Conservation (phyloP, 345 rosid species). For the sweet orange (Citrus sinensis) region DNA sequence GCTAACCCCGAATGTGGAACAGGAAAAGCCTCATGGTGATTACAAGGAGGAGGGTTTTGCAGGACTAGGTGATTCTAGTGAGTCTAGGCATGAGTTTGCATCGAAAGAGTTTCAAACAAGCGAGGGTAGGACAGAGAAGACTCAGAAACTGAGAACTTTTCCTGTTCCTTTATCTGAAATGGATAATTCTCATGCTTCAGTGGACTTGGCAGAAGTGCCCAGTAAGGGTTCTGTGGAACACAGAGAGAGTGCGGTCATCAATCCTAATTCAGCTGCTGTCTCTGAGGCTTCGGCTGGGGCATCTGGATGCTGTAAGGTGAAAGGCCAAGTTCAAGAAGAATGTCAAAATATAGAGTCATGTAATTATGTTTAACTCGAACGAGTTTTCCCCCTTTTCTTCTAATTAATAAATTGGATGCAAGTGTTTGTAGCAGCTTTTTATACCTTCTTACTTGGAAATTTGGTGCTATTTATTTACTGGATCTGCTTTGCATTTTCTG, state of each 20-base stretch:
- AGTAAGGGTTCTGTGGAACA: slow-evolving; percentile 24
- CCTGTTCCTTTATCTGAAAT: slow-evolving; percentile 66
- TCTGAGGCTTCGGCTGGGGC: slow-evolving; percentile 22
- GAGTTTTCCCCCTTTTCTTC: background rate
- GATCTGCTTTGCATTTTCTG: slow-evolving; percentile 4
- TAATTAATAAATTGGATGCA: background rate
- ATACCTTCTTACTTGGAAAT: background rate
- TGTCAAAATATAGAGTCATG: slow-evolving; percentile 37
- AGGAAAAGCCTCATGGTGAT: slow-evolving; percentile 36
- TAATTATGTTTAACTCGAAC: slow-evolving; percentile 28
- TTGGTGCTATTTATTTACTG: background rate
- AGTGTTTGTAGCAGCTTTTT: background rate
- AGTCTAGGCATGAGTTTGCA: slow-evolving; percentile 7
- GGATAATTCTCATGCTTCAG: slow-evolving; percentile 39
- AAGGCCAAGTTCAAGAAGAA: slow-evolving; percentile 34
- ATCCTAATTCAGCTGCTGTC: slow-evolving; percentile 16
- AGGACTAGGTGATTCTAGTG: slow-evolving; percentile 18
- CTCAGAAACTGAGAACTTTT: slow-evolving; percentile 48
- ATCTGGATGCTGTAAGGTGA: slow-evolving; percentile 30
- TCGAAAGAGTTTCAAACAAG: slow-evolving; percentile 24
- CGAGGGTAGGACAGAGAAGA: slow-evolving; percentile 34
- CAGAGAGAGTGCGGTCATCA: slow-evolving; percentile 19
- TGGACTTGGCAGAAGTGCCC: slow-evolving; percentile 29
- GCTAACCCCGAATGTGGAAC: slow-evolving; percentile 38
- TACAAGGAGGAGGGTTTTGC: slow-evolving; percentile 27